Conservation (phyloP, 2,329 filamentous ascomycete genomes). For the Aureobasidium vineae region DNA sequence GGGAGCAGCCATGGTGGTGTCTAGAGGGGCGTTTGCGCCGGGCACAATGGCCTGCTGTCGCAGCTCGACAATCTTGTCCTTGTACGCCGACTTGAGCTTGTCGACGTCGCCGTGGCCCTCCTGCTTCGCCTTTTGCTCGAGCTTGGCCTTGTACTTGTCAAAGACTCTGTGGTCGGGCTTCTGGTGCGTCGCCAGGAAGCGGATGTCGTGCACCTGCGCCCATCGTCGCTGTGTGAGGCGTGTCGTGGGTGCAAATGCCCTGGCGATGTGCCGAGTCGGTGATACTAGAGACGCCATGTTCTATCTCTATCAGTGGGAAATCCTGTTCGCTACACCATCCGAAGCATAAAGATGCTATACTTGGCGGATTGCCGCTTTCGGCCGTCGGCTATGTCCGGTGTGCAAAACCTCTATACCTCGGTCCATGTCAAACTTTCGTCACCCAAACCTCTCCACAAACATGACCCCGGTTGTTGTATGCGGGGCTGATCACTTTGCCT, state of each 20-base stretch:
- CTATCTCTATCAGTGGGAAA: background rate
- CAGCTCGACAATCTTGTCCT: conserved; percentile 74
- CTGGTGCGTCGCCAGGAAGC: conserved; percentile 79
- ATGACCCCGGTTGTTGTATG: conserved; percentile 6
- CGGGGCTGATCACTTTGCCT: conserved; percentile 13
- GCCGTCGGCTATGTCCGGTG: background rate
- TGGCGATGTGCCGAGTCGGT: conserved; percentile 13
- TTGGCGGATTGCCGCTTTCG: conserved; percentile 6
- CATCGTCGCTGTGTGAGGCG: conserved; percentile 66
- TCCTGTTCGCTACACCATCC: background rate
- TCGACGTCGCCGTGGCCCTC: conserved; percentile 69
- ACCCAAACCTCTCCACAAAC: background rate
- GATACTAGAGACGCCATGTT: conserved; percentile 24
- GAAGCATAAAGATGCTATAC: conserved; percentile 7
- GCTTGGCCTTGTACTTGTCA: conserved; percentile 85
- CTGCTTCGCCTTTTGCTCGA: conserved; percentile 74
- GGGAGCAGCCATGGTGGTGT: conserved; percentile 30
- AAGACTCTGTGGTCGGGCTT: conserved; percentile 61
- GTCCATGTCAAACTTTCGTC: background rate
- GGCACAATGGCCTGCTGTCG: conserved; percentile 64
- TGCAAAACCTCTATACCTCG: conserved; percentile 19
- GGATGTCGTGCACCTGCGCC: conserved; percentile 89
- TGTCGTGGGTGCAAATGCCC: conserved; percentile 18
- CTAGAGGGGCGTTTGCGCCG: conserved; percentile 49
- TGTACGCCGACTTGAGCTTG: conserved; percentile 76